phyloP scores from a whole-genome alignment of 1,284 basidiomycete genomes.

The Ceratobasidium sp. region DNA sequence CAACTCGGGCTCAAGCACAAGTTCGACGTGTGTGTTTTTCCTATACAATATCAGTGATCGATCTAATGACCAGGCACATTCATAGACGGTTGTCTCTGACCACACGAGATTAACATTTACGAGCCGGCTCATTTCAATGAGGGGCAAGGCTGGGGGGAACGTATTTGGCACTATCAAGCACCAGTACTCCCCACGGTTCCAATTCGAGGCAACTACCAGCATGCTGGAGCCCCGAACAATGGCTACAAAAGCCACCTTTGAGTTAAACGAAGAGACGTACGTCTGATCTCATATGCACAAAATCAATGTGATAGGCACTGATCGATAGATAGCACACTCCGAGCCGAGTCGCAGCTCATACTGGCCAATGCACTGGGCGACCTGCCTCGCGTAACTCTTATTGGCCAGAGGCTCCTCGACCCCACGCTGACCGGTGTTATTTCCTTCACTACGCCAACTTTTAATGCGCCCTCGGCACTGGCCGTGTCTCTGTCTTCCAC shows the following conservation, averaged over 20 bases:
- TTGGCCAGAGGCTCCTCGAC: conserved; percentile 27
- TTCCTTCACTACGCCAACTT: conserved; percentile 31
- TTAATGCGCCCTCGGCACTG: conserved; percentile 26
- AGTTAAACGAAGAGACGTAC: conserved; percentile 32
- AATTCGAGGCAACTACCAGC: conserved; percentile 58
- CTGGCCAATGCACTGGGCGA: conserved; percentile 26
- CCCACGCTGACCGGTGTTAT: conserved; percentile 39
- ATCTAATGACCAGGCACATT: conserved; percentile 29
- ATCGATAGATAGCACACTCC: conserved; percentile 27
- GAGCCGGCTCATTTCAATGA: conserved; percentile 35
- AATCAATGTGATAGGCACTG: neutral
- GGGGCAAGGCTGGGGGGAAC: conserved; percentile 56
- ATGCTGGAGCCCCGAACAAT: conserved; percentile 30
- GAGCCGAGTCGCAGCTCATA: conserved; percentile 35
- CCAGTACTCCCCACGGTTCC: conserved; percentile 68
- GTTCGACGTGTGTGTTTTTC: conserved; percentile 49
- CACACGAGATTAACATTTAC: conserved; percentile 24
- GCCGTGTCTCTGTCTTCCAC: conserved; percentile 36
- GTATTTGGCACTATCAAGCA: conserved; percentile 70
- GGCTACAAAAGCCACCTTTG: conserved; percentile 28
- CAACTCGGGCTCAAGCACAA: conserved; percentile 46
- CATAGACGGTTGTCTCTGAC: conserved; percentile 21
- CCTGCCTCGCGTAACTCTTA: conserved; percentile 37
- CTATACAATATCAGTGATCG: conserved; percentile 44
- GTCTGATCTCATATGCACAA: neutral